These are phyloP conservation scores for Cajanus cajan DNA, from an alignment of 306 rosid genomes.

Conservation along the genomic window DNA sequence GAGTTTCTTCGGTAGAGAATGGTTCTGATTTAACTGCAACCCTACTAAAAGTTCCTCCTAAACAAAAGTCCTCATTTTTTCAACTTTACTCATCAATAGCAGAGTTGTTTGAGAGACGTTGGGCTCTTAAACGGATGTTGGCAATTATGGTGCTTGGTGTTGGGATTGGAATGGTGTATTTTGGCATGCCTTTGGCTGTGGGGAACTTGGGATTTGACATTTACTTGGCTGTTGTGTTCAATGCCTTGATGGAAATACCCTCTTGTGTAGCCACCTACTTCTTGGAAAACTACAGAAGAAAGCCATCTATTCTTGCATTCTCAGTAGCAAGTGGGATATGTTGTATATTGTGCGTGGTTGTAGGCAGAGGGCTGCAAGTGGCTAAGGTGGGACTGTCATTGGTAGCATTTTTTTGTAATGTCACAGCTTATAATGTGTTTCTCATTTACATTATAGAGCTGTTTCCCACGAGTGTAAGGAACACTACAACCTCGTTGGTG, in stretches of 20 bases:
- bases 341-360: constrained; percentile 27
- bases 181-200: constrained; percentile 45
- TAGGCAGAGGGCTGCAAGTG: neutral
- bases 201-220: constrained; percentile 48
- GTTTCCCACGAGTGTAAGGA: constrained; percentile 56
- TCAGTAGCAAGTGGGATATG: constrained; percentile 25
- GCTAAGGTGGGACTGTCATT: constrained; percentile 31
- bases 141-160: constrained; percentile 28
- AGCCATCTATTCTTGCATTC: constrained; percentile 25
- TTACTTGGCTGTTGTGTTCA: constrained; percentile 38
- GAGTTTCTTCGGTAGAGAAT: neutral
- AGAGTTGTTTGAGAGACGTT: constrained; percentile 22
- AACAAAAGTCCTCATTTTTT: neutral
- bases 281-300: constrained; percentile 23
- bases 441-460: constrained; percentile 43
- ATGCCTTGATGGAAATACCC: constrained; percentile 46
- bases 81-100: constrained; percentile 26
- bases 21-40: neutral
- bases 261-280: constrained; percentile 30
- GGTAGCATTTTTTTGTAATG: constrained; percentile 35
- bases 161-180: constrained; percentile 50
- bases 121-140: constrained; percentile 24
- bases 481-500: constrained; percentile 41
- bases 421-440: constrained; percentile 34
- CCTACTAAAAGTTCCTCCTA: neutral